Evolutionary conservation across 257 asterid genomes (phyloP).

Genomic region (Gardenia jasminoides): DNA sequence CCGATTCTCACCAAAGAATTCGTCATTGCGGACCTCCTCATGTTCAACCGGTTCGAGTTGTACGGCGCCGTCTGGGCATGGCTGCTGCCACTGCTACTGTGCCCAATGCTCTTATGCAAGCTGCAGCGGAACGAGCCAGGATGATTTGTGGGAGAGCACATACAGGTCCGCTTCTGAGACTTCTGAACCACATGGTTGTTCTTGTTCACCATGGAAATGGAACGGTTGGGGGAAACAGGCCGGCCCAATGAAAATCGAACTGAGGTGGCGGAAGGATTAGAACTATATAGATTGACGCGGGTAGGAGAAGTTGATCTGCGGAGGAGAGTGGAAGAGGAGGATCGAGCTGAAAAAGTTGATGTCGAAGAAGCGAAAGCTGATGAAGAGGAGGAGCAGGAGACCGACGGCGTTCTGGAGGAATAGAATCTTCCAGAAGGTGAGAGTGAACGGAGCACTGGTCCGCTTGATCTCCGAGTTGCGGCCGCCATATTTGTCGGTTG

Average conservation of each 20-base stretch:
- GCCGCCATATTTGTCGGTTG: slow-evolving; percentile 26
- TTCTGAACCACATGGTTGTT: slow-evolving; percentile 18
- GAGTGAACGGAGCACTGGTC: slow-evolving; percentile 42
- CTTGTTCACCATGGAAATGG: slow-evolving; percentile 23
- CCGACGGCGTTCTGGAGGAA: slow-evolving; percentile 25
- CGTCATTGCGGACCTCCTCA: slow-evolving; percentile 96
- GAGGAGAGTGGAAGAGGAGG: slow-evolving; percentile 10
- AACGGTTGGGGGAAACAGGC: slow-evolving; percentile 38
- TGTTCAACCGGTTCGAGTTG: slow-evolving; percentile 54
- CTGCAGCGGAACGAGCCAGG: slow-evolving; percentile 77
- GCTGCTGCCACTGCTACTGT: background rate
- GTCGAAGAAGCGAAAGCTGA: slow-evolving; percentile 41
- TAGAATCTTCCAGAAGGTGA: slow-evolving; percentile 29
- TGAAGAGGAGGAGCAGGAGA: slow-evolving; percentile 1
- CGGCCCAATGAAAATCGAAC: slow-evolving; percentile 35
- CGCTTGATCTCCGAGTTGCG: slow-evolving; percentile 45
- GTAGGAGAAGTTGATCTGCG: slow-evolving; percentile 41
- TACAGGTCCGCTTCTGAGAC: slow-evolving; percentile 43
- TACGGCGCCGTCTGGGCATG: slow-evolving; percentile 31
- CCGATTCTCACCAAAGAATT: slow-evolving; percentile 87
- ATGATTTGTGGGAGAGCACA: slow-evolving; percentile 70
- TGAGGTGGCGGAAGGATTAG: slow-evolving; percentile 17
- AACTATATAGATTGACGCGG: slow-evolving; percentile 18
- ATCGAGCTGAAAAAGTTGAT: slow-evolving; percentile 36
- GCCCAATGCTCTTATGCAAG: slow-evolving; percentile 37